Percentiles rank a stretch among this genome's conserved stretches.
These are phyloP conservation scores for Phytopythium delawarense DNA, from an alignment of 352 stramenopile genomes.

Conservation along the genomic window DNA sequence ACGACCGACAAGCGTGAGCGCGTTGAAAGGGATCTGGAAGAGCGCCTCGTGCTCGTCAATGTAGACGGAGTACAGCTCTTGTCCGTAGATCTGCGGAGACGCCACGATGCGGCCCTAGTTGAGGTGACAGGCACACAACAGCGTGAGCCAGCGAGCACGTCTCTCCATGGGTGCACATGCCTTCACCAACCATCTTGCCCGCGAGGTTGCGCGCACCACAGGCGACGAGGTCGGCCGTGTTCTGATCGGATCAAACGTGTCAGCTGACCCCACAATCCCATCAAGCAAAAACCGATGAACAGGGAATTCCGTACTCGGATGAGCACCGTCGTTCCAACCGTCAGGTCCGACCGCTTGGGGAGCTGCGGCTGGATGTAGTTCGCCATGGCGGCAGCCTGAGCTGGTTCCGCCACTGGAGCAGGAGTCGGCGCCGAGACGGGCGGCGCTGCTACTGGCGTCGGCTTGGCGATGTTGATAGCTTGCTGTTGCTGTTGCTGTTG, in stretches of 20 bases:
- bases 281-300: constrained; percentile 14
- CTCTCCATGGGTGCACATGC: neutral
- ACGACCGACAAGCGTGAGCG: constrained; percentile 51
- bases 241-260: constrained; percentile 21
- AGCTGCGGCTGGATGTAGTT: constrained; percentile 11
- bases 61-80: constrained; percentile 80
- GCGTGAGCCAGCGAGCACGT: too few species aligned
- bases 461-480: neutral
- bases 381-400: neutral
- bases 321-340: constrained; percentile 55
- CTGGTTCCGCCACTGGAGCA: neutral
- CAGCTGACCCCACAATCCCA: neutral
- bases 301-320: constrained; percentile 28
- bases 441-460: neutral
- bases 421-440: neutral
- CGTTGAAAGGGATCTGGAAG: constrained; percentile 80
- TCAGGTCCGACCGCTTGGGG: constrained; percentile 56
- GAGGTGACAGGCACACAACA: neutral
- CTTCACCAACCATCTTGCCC: constrained; percentile 41
- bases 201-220: constrained; percentile 73
- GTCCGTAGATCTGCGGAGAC: constrained; percentile 67
- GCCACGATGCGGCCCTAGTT: constrained; percentile 59
- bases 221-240: constrained; percentile 65
- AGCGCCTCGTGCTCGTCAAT: constrained; percentile 80
- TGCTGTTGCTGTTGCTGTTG: constrained; percentile 5